phyloP scores from a whole-genome alignment of 2,329 filamentous ascomycete genomes.

The Colletotrichum trifolii region DNA sequence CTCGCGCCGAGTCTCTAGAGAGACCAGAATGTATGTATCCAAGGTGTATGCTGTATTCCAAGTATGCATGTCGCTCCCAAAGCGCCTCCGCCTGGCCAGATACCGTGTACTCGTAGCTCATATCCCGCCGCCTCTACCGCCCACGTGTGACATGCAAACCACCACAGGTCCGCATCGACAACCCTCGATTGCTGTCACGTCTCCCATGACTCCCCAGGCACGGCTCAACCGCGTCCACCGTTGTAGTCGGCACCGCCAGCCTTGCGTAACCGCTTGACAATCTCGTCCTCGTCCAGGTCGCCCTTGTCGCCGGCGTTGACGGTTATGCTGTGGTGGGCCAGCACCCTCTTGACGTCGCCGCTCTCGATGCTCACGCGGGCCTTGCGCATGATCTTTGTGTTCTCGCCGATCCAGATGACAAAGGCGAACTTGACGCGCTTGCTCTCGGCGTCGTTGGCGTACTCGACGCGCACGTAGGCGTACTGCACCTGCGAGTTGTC shows the following conservation, averaged over 20 bases:
- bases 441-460: slow-evolving; percentile 78
- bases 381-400: slow-evolving; percentile 76
- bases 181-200: too few relatives aligned
- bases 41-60: slow-evolving; percentile 33
- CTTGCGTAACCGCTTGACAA: slow-evolving; percentile 71
- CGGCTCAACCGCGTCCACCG: slow-evolving; percentile 65
- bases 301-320: slow-evolving; percentile 69
- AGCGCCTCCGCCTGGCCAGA: slow-evolving; percentile 35
- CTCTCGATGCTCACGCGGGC: slow-evolving; percentile 75
- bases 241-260: slow-evolving; percentile 79
- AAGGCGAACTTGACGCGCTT: slow-evolving; percentile 76
- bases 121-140: slow-evolving; percentile 6
- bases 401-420: slow-evolving; percentile 75
- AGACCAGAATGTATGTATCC: slow-evolving; percentile 19
- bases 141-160: neutral
- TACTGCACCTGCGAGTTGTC: slow-evolving; percentile 73
- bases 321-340: slow-evolving; percentile 73
- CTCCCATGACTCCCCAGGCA: too few relatives aligned
- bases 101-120: slow-evolving; percentile 34
- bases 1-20: slow-evolving; percentile 25
- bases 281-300: slow-evolving; percentile 71
- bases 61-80: slow-evolving; percentile 29
- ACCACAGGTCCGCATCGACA: too few relatives aligned
- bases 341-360: slow-evolving; percentile 71
- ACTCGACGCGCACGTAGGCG: slow-evolving; percentile 73